Evolutionary conservation across 1,139 yeast species (phyloP).

Genomic region (Blastobotrys illinoisensis): DNA sequence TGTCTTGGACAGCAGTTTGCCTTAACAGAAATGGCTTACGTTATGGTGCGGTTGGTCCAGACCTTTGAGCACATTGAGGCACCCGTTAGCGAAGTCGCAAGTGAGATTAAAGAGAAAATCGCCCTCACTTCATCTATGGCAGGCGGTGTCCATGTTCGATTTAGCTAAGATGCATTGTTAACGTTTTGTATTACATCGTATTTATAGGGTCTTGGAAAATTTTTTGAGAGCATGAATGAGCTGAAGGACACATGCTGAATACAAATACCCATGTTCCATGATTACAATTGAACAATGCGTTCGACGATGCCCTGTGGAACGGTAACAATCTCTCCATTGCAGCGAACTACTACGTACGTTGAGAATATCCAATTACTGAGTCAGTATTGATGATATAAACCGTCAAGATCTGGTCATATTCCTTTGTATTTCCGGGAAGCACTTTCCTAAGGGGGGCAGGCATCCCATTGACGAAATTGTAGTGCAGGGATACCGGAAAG

Average conservation of each 20-base stretch:
- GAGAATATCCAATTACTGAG: too few species aligned
- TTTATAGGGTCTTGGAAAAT: too few species aligned
- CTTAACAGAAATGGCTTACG: slow-evolving; percentile 49
- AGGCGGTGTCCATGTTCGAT: slow-evolving; percentile 24
- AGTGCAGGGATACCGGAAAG: not conserved
- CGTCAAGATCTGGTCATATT: not conserved
- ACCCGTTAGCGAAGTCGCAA: not conserved
- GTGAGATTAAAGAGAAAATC: slow-evolving; percentile 16
- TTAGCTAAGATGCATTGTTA: slow-evolving; percentile 3
- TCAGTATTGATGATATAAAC: too few species aligned
- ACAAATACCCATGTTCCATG: too few species aligned
- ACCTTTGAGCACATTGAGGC: slow-evolving; percentile 20
- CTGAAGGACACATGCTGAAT: too few species aligned
- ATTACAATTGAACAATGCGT: too few species aligned
- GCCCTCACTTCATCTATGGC: slow-evolving; percentile 21
- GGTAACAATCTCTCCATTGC: not conserved
- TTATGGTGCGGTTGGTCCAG: slow-evolving; percentile 42
- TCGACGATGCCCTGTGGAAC: too few species aligned
- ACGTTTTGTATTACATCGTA: too few species aligned
- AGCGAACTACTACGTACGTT: too few species aligned
- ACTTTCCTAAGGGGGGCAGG: not conserved
- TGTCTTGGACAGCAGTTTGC: slow-evolving; percentile 59
- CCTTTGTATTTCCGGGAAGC: not conserved
- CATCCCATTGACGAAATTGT: not conserved
- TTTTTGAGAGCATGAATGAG: not conserved